These are phyloP conservation scores for Salix viminalis DNA, from an alignment of 345 rosid genomes.

Conservation along the genomic window DNA sequence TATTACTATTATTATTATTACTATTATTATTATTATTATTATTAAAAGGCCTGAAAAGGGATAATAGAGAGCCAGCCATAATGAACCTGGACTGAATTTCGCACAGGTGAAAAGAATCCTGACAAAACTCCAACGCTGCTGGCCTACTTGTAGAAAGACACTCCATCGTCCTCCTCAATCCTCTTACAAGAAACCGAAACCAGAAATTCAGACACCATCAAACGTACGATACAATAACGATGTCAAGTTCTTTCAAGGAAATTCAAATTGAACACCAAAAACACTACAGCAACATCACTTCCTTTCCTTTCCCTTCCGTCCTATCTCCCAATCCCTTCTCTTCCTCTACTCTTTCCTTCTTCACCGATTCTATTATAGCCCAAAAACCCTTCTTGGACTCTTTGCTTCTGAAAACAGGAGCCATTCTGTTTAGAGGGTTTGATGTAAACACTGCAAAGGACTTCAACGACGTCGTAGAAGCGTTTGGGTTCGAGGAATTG, in stretches of 20 bases:
- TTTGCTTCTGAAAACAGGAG: slow-evolving; percentile 56
- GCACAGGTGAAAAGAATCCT: too few species aligned
- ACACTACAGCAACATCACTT: slow-evolving; percentile 20
- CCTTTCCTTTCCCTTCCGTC: slow-evolving; percentile 54
- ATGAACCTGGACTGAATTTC: too few species aligned
- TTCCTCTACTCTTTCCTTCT: slow-evolving; percentile 26
- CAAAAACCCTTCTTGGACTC: slow-evolving; percentile 56
- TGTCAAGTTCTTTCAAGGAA: slow-evolving; percentile 42
- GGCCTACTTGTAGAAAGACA: too few species aligned
- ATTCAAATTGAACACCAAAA: slow-evolving; percentile 51
- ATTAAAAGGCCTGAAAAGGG: too few species aligned
- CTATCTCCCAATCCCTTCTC: slow-evolving; percentile 34
- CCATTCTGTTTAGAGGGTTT: slow-evolving; percentile 68
- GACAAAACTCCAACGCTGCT: too few species aligned
- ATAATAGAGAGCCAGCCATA: too few species aligned
- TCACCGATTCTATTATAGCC: slow-evolving; percentile 36
- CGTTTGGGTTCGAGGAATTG: slow-evolving; percentile 84
- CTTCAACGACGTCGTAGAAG: slow-evolving; percentile 80
- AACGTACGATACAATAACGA: not conserved
- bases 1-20: too few species aligned
- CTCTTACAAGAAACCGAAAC: too few species aligned
- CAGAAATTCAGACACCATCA: too few species aligned
- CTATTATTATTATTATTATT: too few species aligned
- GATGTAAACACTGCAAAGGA: slow-evolving; percentile 52
- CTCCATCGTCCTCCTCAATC: too few species aligned